These are phyloP conservation scores for Penicillium sp. DNA, from an alignment of 2,329 filamentous ascomycete genomes.

Conservation along the genomic window DNA sequence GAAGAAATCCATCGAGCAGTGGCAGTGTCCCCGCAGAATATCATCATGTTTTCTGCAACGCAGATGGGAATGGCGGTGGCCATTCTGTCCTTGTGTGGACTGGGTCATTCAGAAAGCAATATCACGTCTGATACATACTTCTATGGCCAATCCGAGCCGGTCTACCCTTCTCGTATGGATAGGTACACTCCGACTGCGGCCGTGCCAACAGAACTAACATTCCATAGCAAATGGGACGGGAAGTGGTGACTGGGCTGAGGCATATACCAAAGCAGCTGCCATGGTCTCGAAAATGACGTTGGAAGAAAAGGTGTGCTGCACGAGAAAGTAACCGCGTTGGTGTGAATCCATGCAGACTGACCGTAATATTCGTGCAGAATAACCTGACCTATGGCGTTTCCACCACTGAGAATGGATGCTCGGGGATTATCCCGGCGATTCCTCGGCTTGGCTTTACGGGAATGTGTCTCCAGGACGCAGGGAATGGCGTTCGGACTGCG, in stretches of 20 bases:
- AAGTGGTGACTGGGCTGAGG: slow-evolving; percentile 18
- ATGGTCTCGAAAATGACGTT: slow-evolving; percentile 20
- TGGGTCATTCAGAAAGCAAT: slow-evolving; percentile 17
- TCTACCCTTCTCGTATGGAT: slow-evolving; percentile 21
- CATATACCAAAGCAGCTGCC: slow-evolving; percentile 16
- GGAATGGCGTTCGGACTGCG: slow-evolving; percentile 41
- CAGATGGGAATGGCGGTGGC: slow-evolving; percentile 11
- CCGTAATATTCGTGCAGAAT: slow-evolving; percentile 8
- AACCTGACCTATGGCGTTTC: slow-evolving; percentile 20
- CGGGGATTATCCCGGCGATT: slow-evolving; percentile 15
- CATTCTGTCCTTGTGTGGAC: slow-evolving; percentile 13
- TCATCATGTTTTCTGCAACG: slow-evolving; percentile 7
- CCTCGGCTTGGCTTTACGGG: slow-evolving; percentile 38
- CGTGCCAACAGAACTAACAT: slow-evolving; percentile 1
- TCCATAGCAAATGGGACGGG: slow-evolving; percentile 12
- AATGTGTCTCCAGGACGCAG: slow-evolving; percentile 44
- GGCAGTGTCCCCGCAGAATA: too few species aligned
- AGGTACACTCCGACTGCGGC: not conserved
- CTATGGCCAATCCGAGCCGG: slow-evolving; percentile 20
- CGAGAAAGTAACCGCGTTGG: not conserved
- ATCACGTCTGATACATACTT: slow-evolving; percentile 32
- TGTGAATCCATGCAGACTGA: not conserved
- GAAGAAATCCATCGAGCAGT: too few species aligned
- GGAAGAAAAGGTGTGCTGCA: slow-evolving; percentile 18
- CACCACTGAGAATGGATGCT: slow-evolving; percentile 15